Conservation (phyloP, 106 monocot genomes). For the Dendrobium chrysotoxum region DNA sequence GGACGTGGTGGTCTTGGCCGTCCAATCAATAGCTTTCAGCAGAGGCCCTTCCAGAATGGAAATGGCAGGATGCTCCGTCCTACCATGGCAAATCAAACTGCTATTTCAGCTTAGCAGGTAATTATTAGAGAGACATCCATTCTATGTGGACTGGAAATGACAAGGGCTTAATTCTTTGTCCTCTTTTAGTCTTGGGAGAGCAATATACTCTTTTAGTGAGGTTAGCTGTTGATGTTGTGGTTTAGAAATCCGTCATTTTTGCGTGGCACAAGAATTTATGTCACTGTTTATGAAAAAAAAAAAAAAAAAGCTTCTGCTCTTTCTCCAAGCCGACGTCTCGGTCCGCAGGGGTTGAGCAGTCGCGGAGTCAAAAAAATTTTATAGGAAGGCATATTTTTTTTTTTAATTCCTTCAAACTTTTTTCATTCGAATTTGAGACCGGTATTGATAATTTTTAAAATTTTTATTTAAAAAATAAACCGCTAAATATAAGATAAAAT, state of each 20-base stretch:
- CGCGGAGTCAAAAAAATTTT: no score
- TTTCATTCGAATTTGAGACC: no score
- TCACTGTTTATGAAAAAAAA: no score
- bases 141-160: neutral
- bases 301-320: constrained; percentile 5
- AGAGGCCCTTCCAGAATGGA: constrained; percentile 17
- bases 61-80: constrained; percentile 12
- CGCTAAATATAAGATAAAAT: no score
- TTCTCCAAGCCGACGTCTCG: no score
- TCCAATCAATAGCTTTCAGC: constrained; percentile 23
- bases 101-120: constrained; percentile 12
- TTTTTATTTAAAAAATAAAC: no score
- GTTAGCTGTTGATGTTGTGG: neutral
- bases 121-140: neutral
- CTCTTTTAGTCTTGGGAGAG: neutral
- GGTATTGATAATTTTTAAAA: no score
- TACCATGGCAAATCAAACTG: constrained; percentile 5
- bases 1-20: constrained; percentile 20
- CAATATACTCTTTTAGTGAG: neutral
- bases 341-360: no score
- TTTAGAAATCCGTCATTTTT: constrained; percentile 1
- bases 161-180: neutral
- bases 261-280: no score
- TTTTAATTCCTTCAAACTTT: no score
- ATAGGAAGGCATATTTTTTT: no score